Percentiles rank a stretch among this genome's conserved stretches.
Evolutionary conservation across 1,139 yeast species (phyloP).

Genomic region (Kodamaea suecica): DNA sequence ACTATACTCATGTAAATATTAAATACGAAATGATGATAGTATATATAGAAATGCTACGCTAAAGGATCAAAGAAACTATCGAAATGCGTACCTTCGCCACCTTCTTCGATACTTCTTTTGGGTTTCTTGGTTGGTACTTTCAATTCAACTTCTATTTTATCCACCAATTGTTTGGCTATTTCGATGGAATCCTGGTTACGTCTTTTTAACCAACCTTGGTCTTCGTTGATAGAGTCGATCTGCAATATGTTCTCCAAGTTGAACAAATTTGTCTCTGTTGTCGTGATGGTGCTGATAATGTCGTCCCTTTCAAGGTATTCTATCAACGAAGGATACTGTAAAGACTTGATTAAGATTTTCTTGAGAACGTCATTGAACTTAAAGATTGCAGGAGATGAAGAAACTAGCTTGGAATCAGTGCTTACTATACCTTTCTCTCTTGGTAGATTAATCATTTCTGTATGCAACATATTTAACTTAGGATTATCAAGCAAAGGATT

Average conservation of each 20-base stretch:
- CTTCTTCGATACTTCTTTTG: constrained; percentile 7
- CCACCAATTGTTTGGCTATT: constrained; percentile 19
- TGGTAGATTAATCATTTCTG: constrained; percentile 13
- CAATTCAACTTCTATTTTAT: constrained; percentile 19
- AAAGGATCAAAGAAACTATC: constrained; percentile 2
- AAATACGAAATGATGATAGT: too few species aligned
- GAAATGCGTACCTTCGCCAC: constrained; percentile 22
- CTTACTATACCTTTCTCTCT: not conserved
- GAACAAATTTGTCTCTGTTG: constrained; percentile 25
- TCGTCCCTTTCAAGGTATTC: constrained; percentile 21
- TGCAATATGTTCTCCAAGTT: constrained; percentile 30
- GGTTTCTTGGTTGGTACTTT: constrained; percentile 14
- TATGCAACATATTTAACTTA: constrained; percentile 9
- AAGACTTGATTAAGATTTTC: constrained; percentile 26
- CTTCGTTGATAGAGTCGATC: constrained; percentile 12
- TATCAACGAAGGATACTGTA: constrained; percentile 19
- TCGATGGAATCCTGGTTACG: constrained; percentile 13
- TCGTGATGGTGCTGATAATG: constrained; percentile 29
- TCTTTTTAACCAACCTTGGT: constrained; percentile 19
- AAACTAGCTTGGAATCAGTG: constrained; percentile 19
- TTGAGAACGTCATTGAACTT: constrained; percentile 27
- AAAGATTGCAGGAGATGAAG: constrained; percentile 31
- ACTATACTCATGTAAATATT: too few species aligned
- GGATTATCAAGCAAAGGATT: constrained; percentile 8
- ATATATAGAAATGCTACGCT: constrained; percentile 1